Evolutionary conservation across 1,284 basidiomycete genomes (phyloP), one percentile per base, ranked within the genome.

Genomic region (Sphaerobolus stellatus): DNA sequence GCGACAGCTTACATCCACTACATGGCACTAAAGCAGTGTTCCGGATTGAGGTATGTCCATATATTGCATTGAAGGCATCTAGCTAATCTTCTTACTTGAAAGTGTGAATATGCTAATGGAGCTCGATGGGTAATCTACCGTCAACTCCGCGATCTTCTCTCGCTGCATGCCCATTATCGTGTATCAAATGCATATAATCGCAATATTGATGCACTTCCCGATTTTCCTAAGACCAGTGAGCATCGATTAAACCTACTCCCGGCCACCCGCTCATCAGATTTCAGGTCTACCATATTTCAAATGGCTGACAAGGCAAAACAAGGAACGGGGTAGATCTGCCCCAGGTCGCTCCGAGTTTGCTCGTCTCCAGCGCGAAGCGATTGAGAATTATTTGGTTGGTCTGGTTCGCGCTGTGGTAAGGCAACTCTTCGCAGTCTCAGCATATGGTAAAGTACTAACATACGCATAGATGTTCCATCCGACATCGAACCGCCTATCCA

Each of bases 91-190:
- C 33, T 60, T 66, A 50, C 65, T 64, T 58, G 59, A 64, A 63
- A 81, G 71, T 96, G 95, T 71, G 92, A 97, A 71, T 98, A 99
- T 66, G 96, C 93, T 1, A 94, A 97, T 61, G 87, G 88, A 3
- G 86, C 89, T 55, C 86, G 92, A 68, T 99, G 97, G 96, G 94
- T 98, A 29, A 84, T 99, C 44, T 98, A 99, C 71, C 86, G 96
- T 52, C 90, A 96, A 70, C 78, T 98, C 50, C 84, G 92, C 58
- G 96, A 99, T 69, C 98, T 99, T 66, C 62, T 98, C 51, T 89
- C 88, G 29, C 72, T 99, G 18, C 96, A 99, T 67, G 82, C 90
- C 0, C 94, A 98, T 68, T 98, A 98, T 68, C 79, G 90, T 7
- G 78, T 97, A 31, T 90, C 94, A 4, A 94, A 94, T 63, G 81